Percentiles rank a stretch among this genome's conserved stretches.
phyloP scores from a whole-genome alignment of 306 rosid species.

The Corylus heterophylla region DNA sequence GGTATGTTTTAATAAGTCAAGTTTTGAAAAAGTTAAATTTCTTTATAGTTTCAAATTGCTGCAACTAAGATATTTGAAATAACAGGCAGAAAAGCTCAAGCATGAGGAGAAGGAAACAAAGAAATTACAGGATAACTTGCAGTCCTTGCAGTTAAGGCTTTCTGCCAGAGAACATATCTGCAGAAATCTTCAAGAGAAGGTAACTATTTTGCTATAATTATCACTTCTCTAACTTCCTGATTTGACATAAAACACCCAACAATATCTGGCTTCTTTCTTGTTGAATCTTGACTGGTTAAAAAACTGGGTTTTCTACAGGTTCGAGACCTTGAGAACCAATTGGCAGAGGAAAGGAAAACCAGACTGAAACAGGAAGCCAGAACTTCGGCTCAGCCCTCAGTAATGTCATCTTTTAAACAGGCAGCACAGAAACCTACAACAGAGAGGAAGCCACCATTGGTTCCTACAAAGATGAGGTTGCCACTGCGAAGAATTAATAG shows the following conservation, averaged over 20 bases:
- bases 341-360: constrained; percentile 82
- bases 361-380: constrained; percentile 79
- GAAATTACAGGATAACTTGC: constrained; percentile 76
- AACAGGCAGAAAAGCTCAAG: constrained; percentile 82
- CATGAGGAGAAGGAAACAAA: constrained; percentile 89
- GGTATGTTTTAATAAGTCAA: constrained; percentile 45
- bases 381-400: constrained; percentile 61
- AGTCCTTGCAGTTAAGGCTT: constrained; percentile 68
- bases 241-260: not conserved
- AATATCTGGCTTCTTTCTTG: constrained; percentile 4
- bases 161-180: constrained; percentile 79
- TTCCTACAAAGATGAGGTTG: constrained; percentile 62
- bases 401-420: constrained; percentile 32
- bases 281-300: not conserved
- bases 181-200: constrained; percentile 91
- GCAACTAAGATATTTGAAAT: constrained; percentile 14
- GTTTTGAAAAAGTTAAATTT: constrained; percentile 3
- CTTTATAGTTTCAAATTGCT: not conserved
- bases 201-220: constrained; percentile 6
- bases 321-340: constrained; percentile 87
- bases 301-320: constrained; percentile 44
- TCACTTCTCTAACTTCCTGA: not conserved
- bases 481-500: constrained; percentile 77
- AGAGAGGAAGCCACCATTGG: constrained; percentile 80
- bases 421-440: constrained; percentile 34